Conservation (phyloP, 2,329 filamentous ascomycete genomes). For the Fusarium floridanum region DNA sequence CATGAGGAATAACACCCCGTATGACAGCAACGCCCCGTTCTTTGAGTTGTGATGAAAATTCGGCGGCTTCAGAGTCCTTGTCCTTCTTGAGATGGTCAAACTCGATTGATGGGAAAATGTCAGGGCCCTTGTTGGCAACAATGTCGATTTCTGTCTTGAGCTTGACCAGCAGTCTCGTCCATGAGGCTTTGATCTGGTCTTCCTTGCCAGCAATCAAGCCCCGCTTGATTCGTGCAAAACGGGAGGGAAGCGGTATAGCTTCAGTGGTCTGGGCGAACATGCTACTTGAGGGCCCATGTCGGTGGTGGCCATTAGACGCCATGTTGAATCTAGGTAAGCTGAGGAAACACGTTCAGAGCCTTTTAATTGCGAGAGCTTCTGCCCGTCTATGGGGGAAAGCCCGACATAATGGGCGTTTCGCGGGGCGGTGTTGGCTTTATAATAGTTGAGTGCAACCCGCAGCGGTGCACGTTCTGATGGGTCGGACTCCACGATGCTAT, state of each 20-base stretch:
- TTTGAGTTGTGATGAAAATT: conserved; percentile 47
- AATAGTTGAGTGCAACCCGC: conserved; percentile 8
- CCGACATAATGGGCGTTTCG: conserved; percentile 12
- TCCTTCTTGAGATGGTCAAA: conserved; percentile 54
- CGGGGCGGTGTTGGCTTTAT: conserved; percentile 21
- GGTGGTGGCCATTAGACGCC: conserved; percentile 32
- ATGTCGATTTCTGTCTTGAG: conserved; percentile 55
- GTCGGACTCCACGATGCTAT: conserved; percentile 12
- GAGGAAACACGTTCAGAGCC: not conserved
- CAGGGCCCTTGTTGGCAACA: conserved; percentile 47
- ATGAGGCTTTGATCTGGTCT: conserved; percentile 52
- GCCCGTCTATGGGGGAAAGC: conserved; percentile 5
- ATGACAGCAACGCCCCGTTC: conserved; percentile 51
- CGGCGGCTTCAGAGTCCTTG: conserved; percentile 38
- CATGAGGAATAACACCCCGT: conserved; percentile 48
- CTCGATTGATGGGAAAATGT: conserved; percentile 58
- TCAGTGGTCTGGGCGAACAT: conserved; percentile 46
- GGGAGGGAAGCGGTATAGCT: conserved; percentile 53
- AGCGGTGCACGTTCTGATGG: conserved; percentile 10
- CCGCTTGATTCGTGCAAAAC: conserved; percentile 58
- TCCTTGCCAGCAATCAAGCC: conserved; percentile 55
- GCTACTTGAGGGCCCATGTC: conserved; percentile 43
- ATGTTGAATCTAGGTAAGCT: conserved; percentile 17
- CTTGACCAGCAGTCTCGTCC: conserved; percentile 55
- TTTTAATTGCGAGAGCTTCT: conserved; percentile 6